Evolutionary conservation across 2,329 filamentous ascomycete genomes (phyloP), one percentile per base, ranked within the genome.

Genomic region (Zasmidium cellare): DNA sequence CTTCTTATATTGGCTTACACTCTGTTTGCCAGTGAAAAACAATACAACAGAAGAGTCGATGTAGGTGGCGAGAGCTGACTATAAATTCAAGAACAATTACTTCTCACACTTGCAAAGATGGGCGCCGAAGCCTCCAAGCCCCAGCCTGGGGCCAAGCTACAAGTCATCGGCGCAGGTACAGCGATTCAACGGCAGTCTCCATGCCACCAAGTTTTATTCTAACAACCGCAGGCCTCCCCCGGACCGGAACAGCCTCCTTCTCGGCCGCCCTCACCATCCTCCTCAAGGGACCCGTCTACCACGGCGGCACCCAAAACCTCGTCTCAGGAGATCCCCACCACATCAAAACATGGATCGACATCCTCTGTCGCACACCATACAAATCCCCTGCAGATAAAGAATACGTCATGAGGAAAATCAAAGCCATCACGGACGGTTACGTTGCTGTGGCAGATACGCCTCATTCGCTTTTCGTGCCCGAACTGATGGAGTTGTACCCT

Each of bases 401-500:
- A 16, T 51, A 28, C 18, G 50, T 54, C 9, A 7, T 25, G 28
- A 24, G 11, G 22, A 55, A 56, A 14, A 25, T 60, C 11, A 20
- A 71, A 25, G 55, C 62, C 16, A 55, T 72, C 2, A 61, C 72
- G 0, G 68, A 70, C 24, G 56, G 68, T 25, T 69, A 65, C 41
- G 66, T 66, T 14, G 72, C 65, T 2, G 64, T 71, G 1, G 67
- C 68, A 20, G 75, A 76, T 44, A 56, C 71, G 22, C 71, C 74
- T 0, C 65, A 66, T 3, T 60, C 58, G 1, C 58, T 66, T 9
- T 75, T 77, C 51, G 69, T 65, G 1, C 63, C 65, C 24, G 74
- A 77, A 47, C 60, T 77, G 7, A 60, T 71, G 18, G 48, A 62
- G 9, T 65, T 71, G 0, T 76, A 75, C 51, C 75, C 75, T 0